Conservation (phyloP, 106 monocot genomes). For the Amphibolis antarctica region DNA sequence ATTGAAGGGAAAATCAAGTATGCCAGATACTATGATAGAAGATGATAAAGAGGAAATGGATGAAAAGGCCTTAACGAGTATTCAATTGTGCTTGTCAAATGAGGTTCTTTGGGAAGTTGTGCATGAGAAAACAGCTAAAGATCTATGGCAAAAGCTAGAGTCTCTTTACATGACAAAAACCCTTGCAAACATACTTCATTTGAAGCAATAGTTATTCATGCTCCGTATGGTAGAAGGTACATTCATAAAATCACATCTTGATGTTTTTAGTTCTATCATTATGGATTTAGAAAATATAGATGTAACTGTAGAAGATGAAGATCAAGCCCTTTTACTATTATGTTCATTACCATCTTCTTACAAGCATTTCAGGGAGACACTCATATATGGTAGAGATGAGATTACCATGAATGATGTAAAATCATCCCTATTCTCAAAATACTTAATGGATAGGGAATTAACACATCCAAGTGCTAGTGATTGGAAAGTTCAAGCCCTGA, state of each 20-base stretch:
- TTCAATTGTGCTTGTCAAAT: not conserved
- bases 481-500: too few species aligned
- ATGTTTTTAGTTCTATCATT: not conserved
- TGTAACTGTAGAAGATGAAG: not conserved
- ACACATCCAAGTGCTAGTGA: not conserved
- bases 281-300: not conserved
- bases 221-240: not conserved
- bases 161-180: constrained; percentile 4
- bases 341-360: not conserved
- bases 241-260: constrained; percentile 5
- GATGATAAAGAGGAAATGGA: not conserved
- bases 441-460: not conserved
- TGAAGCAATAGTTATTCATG: constrained; percentile 1
- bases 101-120: not conserved
- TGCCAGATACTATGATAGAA: not conserved
- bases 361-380: not conserved
- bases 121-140: not conserved
- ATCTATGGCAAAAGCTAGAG: constrained; percentile 2
- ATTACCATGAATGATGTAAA: constrained; percentile 10
- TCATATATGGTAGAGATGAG: not conserved
- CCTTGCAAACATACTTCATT: not conserved
- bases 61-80: not conserved
- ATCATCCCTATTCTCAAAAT: not conserved
- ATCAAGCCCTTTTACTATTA: not conserved
- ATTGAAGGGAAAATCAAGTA: not conserved